phyloP scores from a whole-genome alignment of 2,329 filamentous ascomycete genomes.

The Aspergillus sp. region DNA sequence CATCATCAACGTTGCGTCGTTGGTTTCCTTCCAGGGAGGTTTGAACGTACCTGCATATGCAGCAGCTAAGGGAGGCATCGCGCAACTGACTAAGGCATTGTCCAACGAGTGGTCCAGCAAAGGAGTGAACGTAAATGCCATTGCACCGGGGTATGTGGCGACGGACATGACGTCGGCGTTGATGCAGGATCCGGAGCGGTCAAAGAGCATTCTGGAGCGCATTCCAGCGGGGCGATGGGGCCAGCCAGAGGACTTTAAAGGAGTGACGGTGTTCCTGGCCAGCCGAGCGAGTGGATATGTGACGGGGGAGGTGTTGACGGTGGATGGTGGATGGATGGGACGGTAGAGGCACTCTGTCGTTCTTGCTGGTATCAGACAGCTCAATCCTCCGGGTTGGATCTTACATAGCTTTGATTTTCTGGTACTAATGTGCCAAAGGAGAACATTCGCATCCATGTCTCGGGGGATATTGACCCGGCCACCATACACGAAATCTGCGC shows the following conservation, averaged over 20 bases:
- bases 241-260: conserved; percentile 81
- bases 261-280: conserved; percentile 72
- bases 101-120: conserved; percentile 81
- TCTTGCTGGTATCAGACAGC: not conserved
- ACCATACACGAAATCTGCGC: too few species aligned
- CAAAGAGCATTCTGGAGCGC: conserved; percentile 70
- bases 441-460: too few species aligned
- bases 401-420: too few species aligned
- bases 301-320: conserved; percentile 74
- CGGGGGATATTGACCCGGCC: too few species aligned
- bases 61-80: conserved; percentile 79
- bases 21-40: conserved; percentile 82
- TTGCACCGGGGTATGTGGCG: conserved; percentile 84
- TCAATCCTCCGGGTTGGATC: too few species aligned
- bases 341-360: conserved; percentile 48
- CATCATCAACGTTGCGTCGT: conserved; percentile 80
- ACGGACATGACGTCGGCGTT: conserved; percentile 94
- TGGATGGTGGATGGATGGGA: conserved; percentile 94
- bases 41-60: conserved; percentile 86
- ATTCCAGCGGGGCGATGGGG: conserved; percentile 88
- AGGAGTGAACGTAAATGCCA: conserved; percentile 80
- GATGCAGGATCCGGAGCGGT: conserved; percentile 66
- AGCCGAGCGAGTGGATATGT: conserved; percentile 76
- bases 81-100: conserved; percentile 78
- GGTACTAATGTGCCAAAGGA: too few species aligned